A percentile compares a stretch with the other conserved stretches of the same genome.
These are phyloP conservation scores for Quambalaria eucalypti DNA, from an alignment of 1,284 basidiomycete species.

Conservation along the genomic window DNA sequence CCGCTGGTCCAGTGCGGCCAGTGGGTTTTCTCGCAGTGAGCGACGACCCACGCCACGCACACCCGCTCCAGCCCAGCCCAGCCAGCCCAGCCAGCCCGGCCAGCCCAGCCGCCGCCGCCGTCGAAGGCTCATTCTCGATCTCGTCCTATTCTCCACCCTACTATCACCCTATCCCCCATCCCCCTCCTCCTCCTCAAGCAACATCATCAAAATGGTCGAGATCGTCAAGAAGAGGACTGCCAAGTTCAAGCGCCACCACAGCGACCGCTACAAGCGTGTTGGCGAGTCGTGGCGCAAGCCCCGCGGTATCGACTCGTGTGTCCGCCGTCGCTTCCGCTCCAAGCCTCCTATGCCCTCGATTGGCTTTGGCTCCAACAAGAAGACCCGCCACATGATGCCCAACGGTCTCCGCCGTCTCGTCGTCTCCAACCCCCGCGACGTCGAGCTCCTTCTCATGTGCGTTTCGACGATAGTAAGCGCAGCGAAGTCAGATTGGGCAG, in stretches of 20 bases:
- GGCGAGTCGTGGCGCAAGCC: conserved; percentile 44
- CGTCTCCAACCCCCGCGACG: conserved; percentile 42
- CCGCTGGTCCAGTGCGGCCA: too few species aligned
- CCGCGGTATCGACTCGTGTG: conserved; percentile 44
- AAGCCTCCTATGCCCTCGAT: conserved; percentile 44
- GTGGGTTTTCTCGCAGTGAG: too few species aligned
- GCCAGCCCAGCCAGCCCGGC: background rate
- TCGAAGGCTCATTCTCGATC: background rate
- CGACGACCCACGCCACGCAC: background rate
- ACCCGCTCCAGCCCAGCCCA: background rate
- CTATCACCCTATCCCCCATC: background rate
- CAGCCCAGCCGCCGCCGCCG: background rate
- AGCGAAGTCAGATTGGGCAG: background rate
- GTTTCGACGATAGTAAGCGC: conserved; percentile 1
- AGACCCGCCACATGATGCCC: conserved; percentile 47
- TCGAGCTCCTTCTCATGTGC: conserved; percentile 45
- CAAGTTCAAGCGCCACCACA: conserved; percentile 46
- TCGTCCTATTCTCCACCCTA: background rate
- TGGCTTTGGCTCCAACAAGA: conserved; percentile 48
- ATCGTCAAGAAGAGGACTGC: conserved; percentile 48
- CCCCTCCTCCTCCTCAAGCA: background rate
- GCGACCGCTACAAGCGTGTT: conserved; percentile 45
- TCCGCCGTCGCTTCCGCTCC: conserved; percentile 45
- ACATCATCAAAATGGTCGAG: conserved; percentile 37
- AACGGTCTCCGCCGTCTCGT: conserved; percentile 46